Conservation (phyloP, 768 basidiomycete genomes). For the Suillus spraguei region DNA sequence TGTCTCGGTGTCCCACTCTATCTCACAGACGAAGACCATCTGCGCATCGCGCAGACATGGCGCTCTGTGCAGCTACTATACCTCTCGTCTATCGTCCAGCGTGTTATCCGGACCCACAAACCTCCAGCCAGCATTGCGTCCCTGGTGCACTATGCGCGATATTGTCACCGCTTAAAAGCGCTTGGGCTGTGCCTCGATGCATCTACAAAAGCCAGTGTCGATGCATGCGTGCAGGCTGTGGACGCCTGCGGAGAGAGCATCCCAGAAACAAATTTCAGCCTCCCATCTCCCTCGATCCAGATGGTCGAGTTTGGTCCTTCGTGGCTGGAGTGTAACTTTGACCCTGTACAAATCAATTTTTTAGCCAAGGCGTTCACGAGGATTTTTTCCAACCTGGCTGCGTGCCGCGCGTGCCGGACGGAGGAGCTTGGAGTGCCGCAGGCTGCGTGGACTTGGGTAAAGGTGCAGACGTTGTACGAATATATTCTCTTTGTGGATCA, state of each 20-base stretch:
- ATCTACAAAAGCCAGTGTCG: slow-evolving; percentile 2
- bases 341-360: neutral
- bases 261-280: neutral
- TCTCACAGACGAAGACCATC: slow-evolving; percentile 5
- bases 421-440: slow-evolving; percentile 5
- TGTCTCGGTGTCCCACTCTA: slow-evolving; percentile 6
- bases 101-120: neutral
- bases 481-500: neutral
- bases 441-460: slow-evolving; percentile 6
- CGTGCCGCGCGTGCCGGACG: slow-evolving; percentile 4
- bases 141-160: neutral
- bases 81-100: slow-evolving; percentile 1
- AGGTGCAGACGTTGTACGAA: slow-evolving; percentile 5
- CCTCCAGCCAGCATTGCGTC: slow-evolving; percentile 3
- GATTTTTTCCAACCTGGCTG: slow-evolving; percentile 1
- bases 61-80: slow-evolving; percentile 1
- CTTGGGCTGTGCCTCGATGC: slow-evolving; percentile 4
- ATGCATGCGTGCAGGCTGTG: neutral
- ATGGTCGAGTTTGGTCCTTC: slow-evolving; percentile 8
- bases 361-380: neutral
- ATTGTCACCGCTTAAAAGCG: slow-evolving; percentile 1
- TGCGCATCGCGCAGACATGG: slow-evolving; percentile 5
- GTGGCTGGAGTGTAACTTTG: slow-evolving; percentile 6
- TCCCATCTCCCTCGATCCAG: neutral
- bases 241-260: neutral